Evolutionary conservation across 1,284 basidiomycete species (phyloP), one percentile per base, ranked within the genome.

Genomic region (Neotropicomus parvogracilis): DNA sequence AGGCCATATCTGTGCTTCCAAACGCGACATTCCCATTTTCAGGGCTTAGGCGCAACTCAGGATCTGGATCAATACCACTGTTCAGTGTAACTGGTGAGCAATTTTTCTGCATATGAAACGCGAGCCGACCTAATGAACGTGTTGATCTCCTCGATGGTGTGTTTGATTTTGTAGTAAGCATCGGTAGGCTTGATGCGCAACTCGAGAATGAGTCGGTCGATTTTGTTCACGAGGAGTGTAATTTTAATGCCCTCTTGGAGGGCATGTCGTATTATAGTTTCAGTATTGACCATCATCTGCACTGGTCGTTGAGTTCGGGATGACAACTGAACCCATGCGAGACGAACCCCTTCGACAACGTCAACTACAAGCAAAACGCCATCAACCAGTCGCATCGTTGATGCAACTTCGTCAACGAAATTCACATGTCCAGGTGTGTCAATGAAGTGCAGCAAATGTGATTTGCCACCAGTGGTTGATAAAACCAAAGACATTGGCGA

Each of bases 371-470:
- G 72, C 3, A 99, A 69, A 31, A 97, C 85, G 46, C 97, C 97
- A 65, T 99, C 97, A n/a, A 82, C 88, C 20, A 98, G 72, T 31
- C 95, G 81, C 49, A 94, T 82, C 3, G 90, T 79, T 16, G 86
- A 84, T 6, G 94, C 94, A 12, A 95, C 93, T 70, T 99, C 97
- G 64, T 99, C 97, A 16, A 92, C 80, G 67, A 99, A 99, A 71
- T 99, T 99, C 53, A 95, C 89, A 65, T 99, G 97, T 21, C 97
- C 97, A 1, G 97, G 97, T 0, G 97, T 99, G 70, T 99, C 97
- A 62, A 99, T 85, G 34, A 98, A 68, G 70, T 99, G 95, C 53
- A 98, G 66, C 7, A 99, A 78, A 69, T 95, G 88, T 3, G 92
- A 97, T 74, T 99, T 99, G 52, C 92, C 92, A 32, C 79, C 74